Evolutionary conservation across 495 filamentous ascomycete genomes (phyloP), one percentile per base, ranked within the genome.

Genomic region (Jackrogersella minutella): DNA sequence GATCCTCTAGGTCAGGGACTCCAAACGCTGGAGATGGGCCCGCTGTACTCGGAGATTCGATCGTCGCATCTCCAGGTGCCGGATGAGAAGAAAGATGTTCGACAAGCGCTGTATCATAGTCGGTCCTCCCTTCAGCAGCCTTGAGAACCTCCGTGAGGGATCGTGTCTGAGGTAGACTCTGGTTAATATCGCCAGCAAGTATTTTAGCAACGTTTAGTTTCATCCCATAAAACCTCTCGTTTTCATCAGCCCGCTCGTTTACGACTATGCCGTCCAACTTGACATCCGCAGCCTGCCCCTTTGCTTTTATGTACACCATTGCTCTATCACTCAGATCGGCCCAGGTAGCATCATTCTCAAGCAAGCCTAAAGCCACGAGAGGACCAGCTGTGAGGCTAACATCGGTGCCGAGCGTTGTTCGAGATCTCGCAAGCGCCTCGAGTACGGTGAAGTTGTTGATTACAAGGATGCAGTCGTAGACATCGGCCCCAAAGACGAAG

Each of bases 391-490:
- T 84, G 8, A 90, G 88, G 68, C 85, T 91, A 52, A 95, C 81
- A 72, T 96, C 91, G 30, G 87, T 86, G 1, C 93, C 93, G 7
- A 97, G 77, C 1, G 91, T 93, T 60, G 90, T 85, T 34, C 89
- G 86, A 10, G 93, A 78, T 44, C 86, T 88, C 37, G 89, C 91
- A 76, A 97, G 95, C 0, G 90, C 85, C 52, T 93, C 89, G 26
- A 97, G 79, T 5, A 91, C 92, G 51, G 90, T 84, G 19, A 87
- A 84, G 17, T 89, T 92, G 76, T 96, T 97, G 74, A 97, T 93
- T 5, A 97, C 88, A 0, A 97, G 83, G 16, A 97, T 88, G 72
- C 93, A 96, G 72, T 97, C 93, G 80, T 97, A 97, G 58, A 96
- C 91, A 66, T 97, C 93, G 28, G 96, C 91, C 2, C 92, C 93